A percentile compares a stretch with the other conserved stretches of the same genome.
phyloP scores from a whole-genome alignment of 169 alveolate genomes.

The Condylostoma magnum region DNA sequence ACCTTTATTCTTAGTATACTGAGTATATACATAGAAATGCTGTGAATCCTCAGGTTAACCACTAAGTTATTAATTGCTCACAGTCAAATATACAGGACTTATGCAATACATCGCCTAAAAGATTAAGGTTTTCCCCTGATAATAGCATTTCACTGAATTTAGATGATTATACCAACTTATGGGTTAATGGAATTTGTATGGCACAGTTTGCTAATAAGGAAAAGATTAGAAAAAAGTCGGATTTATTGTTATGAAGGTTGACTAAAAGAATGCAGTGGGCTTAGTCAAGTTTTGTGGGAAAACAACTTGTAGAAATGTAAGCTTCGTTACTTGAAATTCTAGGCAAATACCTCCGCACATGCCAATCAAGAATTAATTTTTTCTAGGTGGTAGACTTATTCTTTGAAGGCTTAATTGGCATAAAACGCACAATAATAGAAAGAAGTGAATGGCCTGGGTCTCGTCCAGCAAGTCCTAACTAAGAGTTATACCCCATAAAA shows the following conservation, averaged over 20 bases:
- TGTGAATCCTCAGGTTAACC: neutral
- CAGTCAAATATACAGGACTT: neutral
- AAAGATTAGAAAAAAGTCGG: slow-evolving; percentile 20
- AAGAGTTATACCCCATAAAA: too few relatives aligned
- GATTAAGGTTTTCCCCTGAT: neutral
- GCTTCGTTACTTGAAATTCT: neutral
- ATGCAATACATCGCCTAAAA: neutral
- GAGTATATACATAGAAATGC: slow-evolving; percentile 15
- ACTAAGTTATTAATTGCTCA: neutral
- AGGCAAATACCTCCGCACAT: slow-evolving; percentile 1
- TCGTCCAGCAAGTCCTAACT: neutral
- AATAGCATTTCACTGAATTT: neutral
- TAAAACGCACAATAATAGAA: neutral
- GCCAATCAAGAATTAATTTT: neutral
- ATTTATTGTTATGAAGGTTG: neutral
- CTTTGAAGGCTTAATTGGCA: slow-evolving; percentile 11
- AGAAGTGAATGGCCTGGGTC: neutral
- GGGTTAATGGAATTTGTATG: slow-evolving; percentile 15
- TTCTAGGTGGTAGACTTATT: slow-evolving; percentile 25
- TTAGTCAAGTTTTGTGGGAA: neutral
- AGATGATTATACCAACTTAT: too few relatives aligned
- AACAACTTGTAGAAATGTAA: neutral
- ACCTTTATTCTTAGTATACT: slow-evolving; percentile 5
- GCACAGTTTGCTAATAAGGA: slow-evolving; percentile 1
- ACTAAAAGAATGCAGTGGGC: slow-evolving; percentile 2